These are phyloP conservation scores for Atkinsonella hypoxylon DNA, from an alignment of 2,329 filamentous ascomycete genomes.

Conservation along the genomic window DNA sequence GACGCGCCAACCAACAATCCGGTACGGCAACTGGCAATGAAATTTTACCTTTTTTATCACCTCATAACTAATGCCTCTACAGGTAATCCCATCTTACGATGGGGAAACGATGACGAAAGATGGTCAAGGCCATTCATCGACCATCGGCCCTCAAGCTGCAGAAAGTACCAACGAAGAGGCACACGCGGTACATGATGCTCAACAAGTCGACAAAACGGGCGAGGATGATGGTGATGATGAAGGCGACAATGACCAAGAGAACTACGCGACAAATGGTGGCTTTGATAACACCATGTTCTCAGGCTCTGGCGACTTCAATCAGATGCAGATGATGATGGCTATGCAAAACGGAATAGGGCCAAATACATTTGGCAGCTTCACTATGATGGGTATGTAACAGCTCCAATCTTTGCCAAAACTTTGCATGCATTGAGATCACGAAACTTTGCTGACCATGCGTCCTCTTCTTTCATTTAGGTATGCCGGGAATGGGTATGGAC, in stretches of 20 bases:
- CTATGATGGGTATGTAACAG: slow-evolving; percentile 72
- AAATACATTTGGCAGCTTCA: slow-evolving; percentile 44
- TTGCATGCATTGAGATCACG: neutral
- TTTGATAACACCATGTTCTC: slow-evolving; percentile 47
- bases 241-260: slow-evolving; percentile 18
- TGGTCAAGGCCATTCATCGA: neutral
- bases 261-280: slow-evolving; percentile 27
- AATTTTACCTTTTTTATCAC: neutral
- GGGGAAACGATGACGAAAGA: neutral
- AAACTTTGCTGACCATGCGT: slow-evolving; percentile 6
- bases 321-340: slow-evolving; percentile 73
- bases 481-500: slow-evolving; percentile 80
- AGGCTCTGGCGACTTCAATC: slow-evolving; percentile 55
- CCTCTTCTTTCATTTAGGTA: slow-evolving; percentile 38
- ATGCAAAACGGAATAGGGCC: slow-evolving; percentile 57
- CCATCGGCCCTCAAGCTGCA: slow-evolving; percentile 2
- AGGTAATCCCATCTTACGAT: neutral
- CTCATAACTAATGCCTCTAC: neutral
- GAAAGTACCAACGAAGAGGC: neutral
- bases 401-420: neutral
- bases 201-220: slow-evolving; percentile 6
- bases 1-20: neutral
- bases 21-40: neutral
- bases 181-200: neutral
- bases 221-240: slow-evolving; percentile 13